Evolutionary conservation across 805 yeast species (phyloP).

Genomic region (Wickerhamomyces hampshirensis): DNA sequence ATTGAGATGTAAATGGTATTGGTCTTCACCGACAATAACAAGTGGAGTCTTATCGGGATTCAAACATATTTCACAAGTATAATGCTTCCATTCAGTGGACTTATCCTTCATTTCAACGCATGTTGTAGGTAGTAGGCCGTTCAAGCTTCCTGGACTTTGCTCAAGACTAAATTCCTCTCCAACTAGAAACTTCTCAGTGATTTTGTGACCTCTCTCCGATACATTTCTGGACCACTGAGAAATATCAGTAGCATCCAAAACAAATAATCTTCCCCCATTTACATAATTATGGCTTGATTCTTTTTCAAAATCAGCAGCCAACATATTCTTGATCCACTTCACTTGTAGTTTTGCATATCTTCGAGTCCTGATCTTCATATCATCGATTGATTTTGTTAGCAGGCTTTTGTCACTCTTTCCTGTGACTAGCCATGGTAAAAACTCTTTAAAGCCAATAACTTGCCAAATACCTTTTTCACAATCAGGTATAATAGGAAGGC

Average conservation of each 20-base stretch:
- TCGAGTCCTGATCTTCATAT: conserved; percentile 81
- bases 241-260: conserved; percentile 77
- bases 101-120: conserved; percentile 13
- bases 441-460: conserved; percentile 90
- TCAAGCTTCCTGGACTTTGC: conserved; percentile 35
- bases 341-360: conserved; percentile 85
- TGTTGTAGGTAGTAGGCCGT: conserved; percentile 22
- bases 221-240: conserved; percentile 56
- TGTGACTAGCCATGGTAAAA: conserved; percentile 59
- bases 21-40: conserved; percentile 68
- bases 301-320: conserved; percentile 54
- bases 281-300: conserved; percentile 41
- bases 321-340: conserved; percentile 79
- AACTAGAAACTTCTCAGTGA: conserved; percentile 39
- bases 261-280: conserved; percentile 59
- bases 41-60: conserved; percentile 50
- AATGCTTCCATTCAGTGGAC: conserved; percentile 58
- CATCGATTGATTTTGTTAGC: conserved; percentile 48
- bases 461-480: conserved; percentile 84
- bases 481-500: conserved; percentile 36
- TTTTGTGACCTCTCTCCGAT: conserved; percentile 44
- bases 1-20: conserved; percentile 61
- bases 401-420: conserved; percentile 15
- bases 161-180: conserved; percentile 7
- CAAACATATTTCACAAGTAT: conserved; percentile 59